Percentiles rank a stretch among this genome's conserved stretches.
Conservation (phyloP, 345 rosid genomes). For the Linum lewisii region DNA sequence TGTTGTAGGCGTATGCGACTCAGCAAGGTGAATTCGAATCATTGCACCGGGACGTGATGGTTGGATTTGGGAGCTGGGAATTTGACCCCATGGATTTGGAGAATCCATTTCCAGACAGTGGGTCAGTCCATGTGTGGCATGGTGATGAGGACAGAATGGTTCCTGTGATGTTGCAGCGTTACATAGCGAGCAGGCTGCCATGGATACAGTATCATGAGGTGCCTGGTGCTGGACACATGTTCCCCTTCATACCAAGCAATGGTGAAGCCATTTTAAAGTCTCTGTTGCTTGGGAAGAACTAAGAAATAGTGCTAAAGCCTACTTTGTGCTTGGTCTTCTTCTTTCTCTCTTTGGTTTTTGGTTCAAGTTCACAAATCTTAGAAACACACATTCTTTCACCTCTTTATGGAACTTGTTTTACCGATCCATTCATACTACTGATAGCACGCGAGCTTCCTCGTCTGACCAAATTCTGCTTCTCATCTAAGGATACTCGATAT, state of each 20-base stretch:
- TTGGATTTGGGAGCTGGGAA: background rate
- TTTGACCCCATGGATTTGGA: background rate
- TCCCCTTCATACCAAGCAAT: background rate
- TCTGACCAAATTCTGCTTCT: too few species aligned
- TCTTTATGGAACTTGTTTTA: too few species aligned
- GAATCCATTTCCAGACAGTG: background rate
- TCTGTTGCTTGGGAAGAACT: background rate
- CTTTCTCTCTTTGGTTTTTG: too few species aligned
- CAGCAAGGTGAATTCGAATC: too few species aligned
- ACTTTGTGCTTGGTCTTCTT: too few species aligned
- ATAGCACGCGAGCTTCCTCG: too few species aligned
- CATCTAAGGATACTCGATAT: too few species aligned
- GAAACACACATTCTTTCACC: too few species aligned
- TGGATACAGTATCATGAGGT: background rate
- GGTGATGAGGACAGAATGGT: background rate
- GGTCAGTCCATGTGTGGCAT: background rate
- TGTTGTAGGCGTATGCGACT: too few species aligned
- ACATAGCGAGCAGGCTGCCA: background rate
- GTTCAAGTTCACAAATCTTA: too few species aligned
- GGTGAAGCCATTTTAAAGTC: background rate
- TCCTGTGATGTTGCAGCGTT: background rate
- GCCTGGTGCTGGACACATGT: background rate
- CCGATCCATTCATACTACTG: too few species aligned
- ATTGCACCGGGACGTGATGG: background rate
- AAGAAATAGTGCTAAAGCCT: too few species aligned